Evolutionary conservation across 1,139 yeast species (phyloP).

Genomic region (Geotrichum bryndzae): DNA sequence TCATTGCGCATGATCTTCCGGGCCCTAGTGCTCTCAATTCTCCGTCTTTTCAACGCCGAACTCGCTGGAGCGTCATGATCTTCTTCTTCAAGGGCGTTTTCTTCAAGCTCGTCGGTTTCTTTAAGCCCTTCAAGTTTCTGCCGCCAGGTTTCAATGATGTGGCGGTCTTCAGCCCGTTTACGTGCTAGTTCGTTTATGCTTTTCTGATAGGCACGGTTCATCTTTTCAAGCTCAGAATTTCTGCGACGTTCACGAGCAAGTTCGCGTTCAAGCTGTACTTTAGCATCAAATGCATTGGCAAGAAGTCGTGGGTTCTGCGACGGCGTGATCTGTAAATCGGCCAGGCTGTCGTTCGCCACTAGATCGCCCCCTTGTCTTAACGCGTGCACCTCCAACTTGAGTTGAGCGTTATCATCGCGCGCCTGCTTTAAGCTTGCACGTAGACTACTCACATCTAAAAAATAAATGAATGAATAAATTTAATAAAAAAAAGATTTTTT

Average conservation of each 20-base stretch:
- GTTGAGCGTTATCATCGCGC: constrained; percentile 10
- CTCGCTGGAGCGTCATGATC: neutral
- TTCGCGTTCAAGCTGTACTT: neutral
- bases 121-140: neutral
- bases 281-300: neutral
- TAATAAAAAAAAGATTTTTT: neutral
- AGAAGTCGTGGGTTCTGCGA: neutral
- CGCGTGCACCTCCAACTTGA: neutral
- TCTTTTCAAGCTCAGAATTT: neutral
- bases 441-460: constrained; percentile 5
- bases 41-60: neutral
- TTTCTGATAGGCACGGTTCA: constrained; percentile 1
- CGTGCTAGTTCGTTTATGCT: neutral
- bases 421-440: constrained; percentile 6
- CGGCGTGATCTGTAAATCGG: neutral
- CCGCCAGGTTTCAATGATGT: constrained; percentile 3
- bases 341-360: neutral
- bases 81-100: neutral
- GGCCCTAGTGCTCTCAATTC: neutral
- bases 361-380: neutral
- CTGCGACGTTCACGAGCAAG: neutral
- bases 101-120: neutral
- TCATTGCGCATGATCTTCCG: neutral
- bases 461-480: neutral
- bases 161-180: constrained; percentile 9